Conservation (phyloP, 768 basidiomycete species). For the Lactifluus piperatus region DNA sequence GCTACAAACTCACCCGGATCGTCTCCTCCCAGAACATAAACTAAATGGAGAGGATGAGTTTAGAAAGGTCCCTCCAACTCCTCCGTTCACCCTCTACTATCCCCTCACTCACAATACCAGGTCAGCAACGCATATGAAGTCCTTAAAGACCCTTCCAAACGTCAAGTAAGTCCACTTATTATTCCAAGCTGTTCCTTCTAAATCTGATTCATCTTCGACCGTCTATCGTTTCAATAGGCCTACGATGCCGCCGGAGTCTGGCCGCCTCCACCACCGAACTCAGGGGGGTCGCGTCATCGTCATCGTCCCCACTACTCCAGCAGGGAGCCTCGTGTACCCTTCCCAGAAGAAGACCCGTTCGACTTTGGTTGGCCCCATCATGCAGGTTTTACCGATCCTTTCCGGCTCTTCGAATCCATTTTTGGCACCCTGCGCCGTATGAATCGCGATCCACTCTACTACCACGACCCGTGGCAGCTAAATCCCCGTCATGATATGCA, state of each 20-base stretch:
- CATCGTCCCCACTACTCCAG: constrained; percentile 8
- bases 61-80: constrained; percentile 31
- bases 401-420: constrained; percentile 62
- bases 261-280: constrained; percentile 46
- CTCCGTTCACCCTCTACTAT: not conserved
- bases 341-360: constrained; percentile 14
- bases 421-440: constrained; percentile 35
- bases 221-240: constrained; percentile 29
- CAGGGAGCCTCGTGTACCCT: not conserved
- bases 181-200: not conserved
- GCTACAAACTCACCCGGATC: constrained; percentile 67
- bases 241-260: constrained; percentile 69
- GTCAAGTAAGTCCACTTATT: constrained; percentile 34
- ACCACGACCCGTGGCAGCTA: constrained; percentile 20
- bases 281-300: not conserved
- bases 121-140: constrained; percentile 77
- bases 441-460: constrained; percentile 32
- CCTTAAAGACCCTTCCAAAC: constrained; percentile 50
- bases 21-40: constrained; percentile 55
- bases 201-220: not conserved
- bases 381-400: constrained; percentile 62
- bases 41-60: constrained; percentile 50
- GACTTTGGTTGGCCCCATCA: constrained; percentile 34
- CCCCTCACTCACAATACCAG: constrained; percentile 28
- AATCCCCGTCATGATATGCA: not conserved